phyloP scores from a whole-genome alignment of 2,329 filamentous ascomycete species.

The Scedosporium minutisporum region DNA sequence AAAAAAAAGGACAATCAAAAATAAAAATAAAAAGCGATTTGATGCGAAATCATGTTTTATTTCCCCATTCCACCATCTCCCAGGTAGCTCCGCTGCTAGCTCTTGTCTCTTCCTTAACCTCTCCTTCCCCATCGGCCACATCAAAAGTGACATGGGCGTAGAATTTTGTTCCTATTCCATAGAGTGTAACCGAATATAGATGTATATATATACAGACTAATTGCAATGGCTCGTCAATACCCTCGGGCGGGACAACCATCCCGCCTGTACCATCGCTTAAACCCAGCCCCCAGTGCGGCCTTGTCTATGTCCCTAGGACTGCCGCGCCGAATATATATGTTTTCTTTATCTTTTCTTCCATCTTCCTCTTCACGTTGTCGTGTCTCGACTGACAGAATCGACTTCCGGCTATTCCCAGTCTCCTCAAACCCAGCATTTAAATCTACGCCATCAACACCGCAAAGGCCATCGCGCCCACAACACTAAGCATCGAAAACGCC shows the following conservation, averaged over 20 bases:
- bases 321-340: neutral
- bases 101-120: no score
- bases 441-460: neutral
- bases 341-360: neutral
- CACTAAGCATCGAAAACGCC: neutral
- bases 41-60: no score
- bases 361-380: neutral
- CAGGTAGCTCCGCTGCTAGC: no score
- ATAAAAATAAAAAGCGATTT: neutral
- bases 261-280: neutral
- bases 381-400: neutral
- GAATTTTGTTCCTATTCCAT: neutral
- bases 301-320: neutral
- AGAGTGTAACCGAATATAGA: neutral
- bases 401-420: neutral
- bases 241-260: neutral
- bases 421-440: neutral
- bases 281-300: neutral
- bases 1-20: neutral
- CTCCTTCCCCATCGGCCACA: no score
- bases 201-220: slow-evolving; percentile 2
- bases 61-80: no score
- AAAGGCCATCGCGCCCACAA: neutral
- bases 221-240: neutral
- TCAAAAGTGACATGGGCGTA: no score